These are phyloP conservation scores for Kewa caespitosa DNA, from an alignment of 179 eudicot genomes.

Conservation along the genomic window DNA sequence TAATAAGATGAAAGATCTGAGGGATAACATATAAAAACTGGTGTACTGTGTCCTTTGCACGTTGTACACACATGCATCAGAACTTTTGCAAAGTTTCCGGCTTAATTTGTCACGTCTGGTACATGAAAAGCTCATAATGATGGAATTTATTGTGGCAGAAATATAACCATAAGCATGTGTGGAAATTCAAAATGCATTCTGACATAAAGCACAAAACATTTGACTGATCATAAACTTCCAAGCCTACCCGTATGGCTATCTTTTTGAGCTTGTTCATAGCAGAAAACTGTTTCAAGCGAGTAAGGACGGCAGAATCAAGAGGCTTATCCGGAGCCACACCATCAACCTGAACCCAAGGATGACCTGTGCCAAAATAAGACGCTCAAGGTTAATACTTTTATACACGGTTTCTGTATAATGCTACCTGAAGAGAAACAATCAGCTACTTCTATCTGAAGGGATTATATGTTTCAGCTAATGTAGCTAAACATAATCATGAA, in stretches of 20 bases:
- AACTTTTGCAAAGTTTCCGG: background rate
- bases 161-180: background rate
- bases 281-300: constrained; percentile 46
- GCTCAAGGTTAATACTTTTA: constrained; percentile 9
- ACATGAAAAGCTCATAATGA: constrained; percentile 5
- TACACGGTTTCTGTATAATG: background rate
- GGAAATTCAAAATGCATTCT: background rate
- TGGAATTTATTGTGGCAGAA: background rate
- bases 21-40: background rate
- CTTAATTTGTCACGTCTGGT: background rate
- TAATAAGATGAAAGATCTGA: background rate
- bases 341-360: constrained; percentile 49
- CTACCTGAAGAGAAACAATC: background rate
- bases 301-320: constrained; percentile 47
- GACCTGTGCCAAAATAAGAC: constrained; percentile 30
- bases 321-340: constrained; percentile 52
- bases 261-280: constrained; percentile 56
- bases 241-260: constrained; percentile 47
- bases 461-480: background rate
- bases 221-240: background rate
- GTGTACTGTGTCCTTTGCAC: background rate
- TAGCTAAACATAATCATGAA: background rate
- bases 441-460: background rate
- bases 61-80: background rate
- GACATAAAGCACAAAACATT: background rate